Conservation (phyloP, 2,329 filamentous ascomycete genomes). For the Dothiorella sarmentorum region DNA sequence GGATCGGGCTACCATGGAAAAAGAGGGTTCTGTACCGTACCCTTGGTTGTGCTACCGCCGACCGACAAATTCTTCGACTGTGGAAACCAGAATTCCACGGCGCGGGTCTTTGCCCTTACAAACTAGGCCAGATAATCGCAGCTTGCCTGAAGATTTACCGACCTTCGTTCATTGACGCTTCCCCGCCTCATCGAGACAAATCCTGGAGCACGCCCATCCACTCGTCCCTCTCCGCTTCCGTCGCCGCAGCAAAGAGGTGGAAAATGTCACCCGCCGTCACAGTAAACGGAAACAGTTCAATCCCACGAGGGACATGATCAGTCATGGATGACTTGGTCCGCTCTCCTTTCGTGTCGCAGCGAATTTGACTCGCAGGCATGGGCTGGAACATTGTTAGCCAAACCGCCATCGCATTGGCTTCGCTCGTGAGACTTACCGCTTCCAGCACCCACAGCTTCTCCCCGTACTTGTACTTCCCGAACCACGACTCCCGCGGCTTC, state of each 20-base stretch:
- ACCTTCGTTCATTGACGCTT: too few relatives aligned
- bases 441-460: conserved; percentile 23
- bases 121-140: too few relatives aligned
- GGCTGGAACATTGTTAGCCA: conserved; percentile 22
- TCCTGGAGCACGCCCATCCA: conserved; percentile 22
- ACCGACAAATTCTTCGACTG: too few relatives aligned
- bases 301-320: conserved; percentile 29
- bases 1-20: too few relatives aligned
- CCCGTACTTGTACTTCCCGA: neutral
- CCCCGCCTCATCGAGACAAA: too few relatives aligned
- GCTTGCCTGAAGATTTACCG: too few relatives aligned
- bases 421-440: conserved; percentile 19
- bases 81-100: too few relatives aligned
- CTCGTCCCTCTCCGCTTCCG: conserved; percentile 22
- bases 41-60: too few relatives aligned
- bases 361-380: conserved; percentile 22
- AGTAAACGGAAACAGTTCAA: conserved; percentile 25
- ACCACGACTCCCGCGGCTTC: conserved; percentile 20
- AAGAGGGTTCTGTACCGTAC: too few relatives aligned
- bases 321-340: conserved; percentile 28
- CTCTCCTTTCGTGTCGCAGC: conserved; percentile 21
- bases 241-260: conserved; percentile 25
- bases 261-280: conserved; percentile 20
- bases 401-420: neutral
- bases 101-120: too few relatives aligned